Percentiles rank a stretch among this genome's conserved stretches.
phyloP scores from a whole-genome alignment of 805 yeast species.

The Candida yuanshanica region DNA sequence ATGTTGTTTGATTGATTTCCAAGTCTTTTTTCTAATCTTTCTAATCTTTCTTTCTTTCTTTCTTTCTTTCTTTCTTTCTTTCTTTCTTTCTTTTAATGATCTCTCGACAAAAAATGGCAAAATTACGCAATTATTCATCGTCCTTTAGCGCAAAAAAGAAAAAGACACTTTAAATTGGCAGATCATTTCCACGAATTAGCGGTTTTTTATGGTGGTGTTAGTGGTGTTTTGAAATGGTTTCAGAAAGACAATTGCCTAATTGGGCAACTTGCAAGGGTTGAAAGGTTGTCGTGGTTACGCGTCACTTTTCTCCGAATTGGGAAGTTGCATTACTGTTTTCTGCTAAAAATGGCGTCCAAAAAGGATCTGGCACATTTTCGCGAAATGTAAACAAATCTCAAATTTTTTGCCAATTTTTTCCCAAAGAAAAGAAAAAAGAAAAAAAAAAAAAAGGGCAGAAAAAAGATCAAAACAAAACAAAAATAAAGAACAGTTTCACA shows the following conservation, averaged over 20 bases:
- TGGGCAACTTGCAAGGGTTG: background rate
- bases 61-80: too few species aligned
- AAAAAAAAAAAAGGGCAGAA: constrained; percentile 6
- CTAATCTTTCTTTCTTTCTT: too few species aligned
- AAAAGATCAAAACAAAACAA: constrained; percentile 5
- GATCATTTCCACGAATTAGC: background rate
- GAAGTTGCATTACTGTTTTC: too few species aligned
- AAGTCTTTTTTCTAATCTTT: background rate
- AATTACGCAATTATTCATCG: background rate
- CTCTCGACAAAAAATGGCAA: background rate
- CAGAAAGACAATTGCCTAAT: background rate
- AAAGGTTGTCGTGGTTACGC: background rate
- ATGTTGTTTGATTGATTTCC: background rate
- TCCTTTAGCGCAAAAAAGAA: too few species aligned
- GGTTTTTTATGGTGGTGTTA: background rate
- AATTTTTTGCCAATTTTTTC: background rate
- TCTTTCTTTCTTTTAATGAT: too few species aligned
- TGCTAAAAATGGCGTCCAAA: background rate
- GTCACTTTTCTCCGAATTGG: background rate
- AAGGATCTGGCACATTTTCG: too few species aligned
- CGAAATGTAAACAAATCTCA: background rate
- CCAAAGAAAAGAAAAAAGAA: too few species aligned
- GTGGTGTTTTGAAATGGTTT: background rate
- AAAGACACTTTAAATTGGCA: background rate
- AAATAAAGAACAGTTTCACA: background rate